Conservation (phyloP, 164 flowering plant genomes). For the Taxillus chinensis region DNA sequence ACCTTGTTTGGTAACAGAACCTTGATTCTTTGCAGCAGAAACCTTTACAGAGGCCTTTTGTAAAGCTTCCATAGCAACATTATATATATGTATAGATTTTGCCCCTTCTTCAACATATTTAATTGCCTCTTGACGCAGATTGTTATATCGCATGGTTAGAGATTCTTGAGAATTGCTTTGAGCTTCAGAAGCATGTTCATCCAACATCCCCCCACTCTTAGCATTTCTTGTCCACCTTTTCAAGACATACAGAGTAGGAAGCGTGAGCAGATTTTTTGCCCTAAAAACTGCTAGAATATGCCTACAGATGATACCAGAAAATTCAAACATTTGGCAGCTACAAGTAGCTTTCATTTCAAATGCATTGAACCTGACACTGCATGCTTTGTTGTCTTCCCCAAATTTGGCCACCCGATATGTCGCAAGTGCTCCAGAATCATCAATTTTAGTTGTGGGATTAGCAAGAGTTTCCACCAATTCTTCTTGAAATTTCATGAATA, state of each 20-base stretch:
- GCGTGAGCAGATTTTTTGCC: constrained; percentile 1
- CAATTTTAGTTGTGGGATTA: neutral
- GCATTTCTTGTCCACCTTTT: constrained; percentile 5
- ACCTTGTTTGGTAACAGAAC: neutral
- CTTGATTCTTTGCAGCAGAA: neutral
- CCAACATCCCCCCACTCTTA: neutral
- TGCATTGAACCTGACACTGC: neutral
- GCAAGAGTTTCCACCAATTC: neutral
- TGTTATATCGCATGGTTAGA: neutral
- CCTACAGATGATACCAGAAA: constrained; percentile 1
- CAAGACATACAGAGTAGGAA: constrained; percentile 2
- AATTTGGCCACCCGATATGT: neutral
- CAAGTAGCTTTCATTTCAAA: constrained; percentile 1
- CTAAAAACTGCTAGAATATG: constrained; percentile 2
- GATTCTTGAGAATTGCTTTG: neutral
- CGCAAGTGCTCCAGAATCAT: constrained; percentile 1
- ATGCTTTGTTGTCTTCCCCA: neutral
- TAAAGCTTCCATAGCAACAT: neutral
- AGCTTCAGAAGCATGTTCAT: neutral
- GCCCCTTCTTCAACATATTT: constrained; percentile 1
- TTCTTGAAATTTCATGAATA: constrained; percentile 1
- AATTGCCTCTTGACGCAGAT: neutral
- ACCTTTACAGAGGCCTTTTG: neutral
- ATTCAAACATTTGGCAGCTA: constrained; percentile 3
- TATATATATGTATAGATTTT: constrained; percentile 1